These are phyloP conservation scores for Botryotinia convoluta DNA, from an alignment of 2,329 filamentous ascomycete species.

Conservation along the genomic window DNA sequence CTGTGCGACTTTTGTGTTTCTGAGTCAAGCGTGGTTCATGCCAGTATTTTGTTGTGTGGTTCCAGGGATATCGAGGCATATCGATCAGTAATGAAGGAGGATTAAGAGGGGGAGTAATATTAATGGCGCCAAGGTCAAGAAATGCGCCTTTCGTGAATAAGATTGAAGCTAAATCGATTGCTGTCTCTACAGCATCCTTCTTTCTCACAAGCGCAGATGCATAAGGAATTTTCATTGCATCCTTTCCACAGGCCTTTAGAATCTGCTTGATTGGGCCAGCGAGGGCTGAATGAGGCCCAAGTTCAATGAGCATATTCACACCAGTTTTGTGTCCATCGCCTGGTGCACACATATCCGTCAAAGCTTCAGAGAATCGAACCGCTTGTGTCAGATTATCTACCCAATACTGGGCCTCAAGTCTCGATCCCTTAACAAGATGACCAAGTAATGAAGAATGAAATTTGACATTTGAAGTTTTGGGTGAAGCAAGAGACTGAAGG, in stretches of 20 bases:
- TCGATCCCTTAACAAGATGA: slow-evolving; percentile 16
- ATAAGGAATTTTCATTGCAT: slow-evolving; percentile 40
- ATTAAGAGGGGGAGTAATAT: slow-evolving; percentile 42
- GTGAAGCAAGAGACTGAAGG: slow-evolving; percentile 12
- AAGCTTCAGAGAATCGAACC: slow-evolving; percentile 45
- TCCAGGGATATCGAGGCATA: slow-evolving; percentile 54
- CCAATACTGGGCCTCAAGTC: slow-evolving; percentile 45
- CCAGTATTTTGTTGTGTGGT: slow-evolving; percentile 52
- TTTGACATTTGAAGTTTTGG: slow-evolving; percentile 18
- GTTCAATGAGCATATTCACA: slow-evolving; percentile 28
- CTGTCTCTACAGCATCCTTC: slow-evolving; percentile 24
- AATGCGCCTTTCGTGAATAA: slow-evolving; percentile 26
- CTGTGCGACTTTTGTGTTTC: slow-evolving; percentile 34
- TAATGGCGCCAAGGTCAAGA: slow-evolving; percentile 49
- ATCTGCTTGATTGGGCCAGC: slow-evolving; percentile 31
- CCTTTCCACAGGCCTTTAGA: slow-evolving; percentile 42
- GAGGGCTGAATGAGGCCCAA: slow-evolving; percentile 29
- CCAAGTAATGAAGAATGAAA: slow-evolving; percentile 47
- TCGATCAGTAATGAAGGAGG: slow-evolving; percentile 29
- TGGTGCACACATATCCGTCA: slow-evolving; percentile 34
- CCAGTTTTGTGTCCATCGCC: slow-evolving; percentile 25
- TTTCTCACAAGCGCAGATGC: slow-evolving; percentile 23
- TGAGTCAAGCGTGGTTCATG: slow-evolving; percentile 49
- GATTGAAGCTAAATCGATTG: slow-evolving; percentile 24
- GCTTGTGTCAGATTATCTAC: slow-evolving; percentile 44